phyloP scores from a whole-genome alignment of 352 stramenopile species.

The Globisporangium lucens region DNA sequence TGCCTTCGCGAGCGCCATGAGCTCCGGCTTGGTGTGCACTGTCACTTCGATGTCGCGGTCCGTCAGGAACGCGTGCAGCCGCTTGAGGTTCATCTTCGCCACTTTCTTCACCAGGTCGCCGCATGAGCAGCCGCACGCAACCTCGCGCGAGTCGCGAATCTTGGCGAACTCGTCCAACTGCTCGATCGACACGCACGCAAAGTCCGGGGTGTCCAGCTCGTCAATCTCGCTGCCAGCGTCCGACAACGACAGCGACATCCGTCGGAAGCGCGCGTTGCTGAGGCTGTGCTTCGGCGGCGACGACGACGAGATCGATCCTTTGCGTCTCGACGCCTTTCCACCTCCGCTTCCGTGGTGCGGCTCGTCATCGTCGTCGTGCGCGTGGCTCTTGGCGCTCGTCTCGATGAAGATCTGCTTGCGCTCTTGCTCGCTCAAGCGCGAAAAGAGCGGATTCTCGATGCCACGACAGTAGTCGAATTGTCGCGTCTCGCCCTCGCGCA shows the following conservation, averaged over 20 bases:
- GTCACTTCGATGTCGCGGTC: constrained; percentile 48
- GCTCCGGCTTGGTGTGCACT: constrained; percentile 54
- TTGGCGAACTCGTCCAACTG: constrained; percentile 80
- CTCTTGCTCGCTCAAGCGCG: constrained; percentile 61
- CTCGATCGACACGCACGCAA: constrained; percentile 76
- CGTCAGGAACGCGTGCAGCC: constrained; percentile 62
- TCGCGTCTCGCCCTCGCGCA: constrained; percentile 65
- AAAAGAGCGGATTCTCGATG: constrained; percentile 74
- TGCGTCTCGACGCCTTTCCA: constrained; percentile 3
- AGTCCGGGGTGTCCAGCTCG: constrained; percentile 37
- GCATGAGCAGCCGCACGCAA: constrained; percentile 72
- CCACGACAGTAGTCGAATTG: constrained; percentile 83
- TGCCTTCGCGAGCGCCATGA: constrained; percentile 63
- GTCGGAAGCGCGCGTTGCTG: constrained; percentile 14
- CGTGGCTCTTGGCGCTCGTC: constrained; percentile 15
- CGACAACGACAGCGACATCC: constrained; percentile 6
- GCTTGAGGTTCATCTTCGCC: constrained; percentile 83
- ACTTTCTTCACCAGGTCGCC: constrained; percentile 83
- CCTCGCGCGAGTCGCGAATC: constrained; percentile 81
- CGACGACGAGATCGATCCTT: constrained; percentile 16
- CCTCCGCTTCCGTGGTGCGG: not conserved
- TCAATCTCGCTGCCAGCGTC: constrained; percentile 8
- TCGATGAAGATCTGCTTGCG: constrained; percentile 65
- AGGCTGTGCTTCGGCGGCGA: constrained; percentile 16
- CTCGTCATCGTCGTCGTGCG: constrained; percentile 22